These are phyloP conservation scores for Penicillium maclennaniae DNA, from an alignment of 495 filamentous ascomycete genomes.

Conservation along the genomic window DNA sequence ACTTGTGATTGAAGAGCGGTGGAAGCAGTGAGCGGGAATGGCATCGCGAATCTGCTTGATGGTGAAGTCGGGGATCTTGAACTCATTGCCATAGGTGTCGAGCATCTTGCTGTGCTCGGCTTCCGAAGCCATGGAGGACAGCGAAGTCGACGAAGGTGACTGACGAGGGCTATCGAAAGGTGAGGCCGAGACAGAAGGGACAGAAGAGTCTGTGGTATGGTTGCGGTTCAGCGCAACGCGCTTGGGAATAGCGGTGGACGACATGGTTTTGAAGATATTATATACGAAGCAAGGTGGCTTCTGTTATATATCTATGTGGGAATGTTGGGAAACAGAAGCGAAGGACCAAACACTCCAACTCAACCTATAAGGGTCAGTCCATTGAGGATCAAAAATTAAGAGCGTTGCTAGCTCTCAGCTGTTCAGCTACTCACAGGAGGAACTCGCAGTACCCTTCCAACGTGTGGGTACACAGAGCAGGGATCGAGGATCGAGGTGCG, in stretches of 20 bases:
- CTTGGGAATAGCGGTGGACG: slow-evolving; percentile 55
- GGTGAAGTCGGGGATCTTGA: slow-evolving; percentile 66
- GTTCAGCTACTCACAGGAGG: not conserved
- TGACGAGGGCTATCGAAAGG: slow-evolving; percentile 66
- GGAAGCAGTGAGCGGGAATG: slow-evolving; percentile 60
- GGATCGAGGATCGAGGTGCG: slow-evolving; percentile 7
- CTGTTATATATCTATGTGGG: not conserved
- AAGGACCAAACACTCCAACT: not conserved
- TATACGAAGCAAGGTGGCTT: not conserved
- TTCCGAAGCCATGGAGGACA: slow-evolving; percentile 79
- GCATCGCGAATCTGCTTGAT: slow-evolving; percentile 68
- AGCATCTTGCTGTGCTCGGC: slow-evolving; percentile 52
- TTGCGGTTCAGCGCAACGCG: slow-evolving; percentile 50
- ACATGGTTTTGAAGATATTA: slow-evolving; percentile 36
- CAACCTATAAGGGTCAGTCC: slow-evolving; percentile 1
- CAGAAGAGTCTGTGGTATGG: slow-evolving; percentile 54
- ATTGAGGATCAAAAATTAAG: not conserved
- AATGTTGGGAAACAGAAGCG: not conserved
- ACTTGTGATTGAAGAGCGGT: slow-evolving; percentile 58
- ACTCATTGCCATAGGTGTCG: slow-evolving; percentile 65
- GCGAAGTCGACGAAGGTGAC: slow-evolving; percentile 82
- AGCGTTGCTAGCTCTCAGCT: not conserved
- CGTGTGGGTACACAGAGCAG: slow-evolving; percentile 12
- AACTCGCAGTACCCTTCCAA: not conserved
- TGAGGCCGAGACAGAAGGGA: slow-evolving; percentile 59